Evolutionary conservation across 345 rosid species (phyloP).

Genomic region (Syzygium aqueum): DNA sequence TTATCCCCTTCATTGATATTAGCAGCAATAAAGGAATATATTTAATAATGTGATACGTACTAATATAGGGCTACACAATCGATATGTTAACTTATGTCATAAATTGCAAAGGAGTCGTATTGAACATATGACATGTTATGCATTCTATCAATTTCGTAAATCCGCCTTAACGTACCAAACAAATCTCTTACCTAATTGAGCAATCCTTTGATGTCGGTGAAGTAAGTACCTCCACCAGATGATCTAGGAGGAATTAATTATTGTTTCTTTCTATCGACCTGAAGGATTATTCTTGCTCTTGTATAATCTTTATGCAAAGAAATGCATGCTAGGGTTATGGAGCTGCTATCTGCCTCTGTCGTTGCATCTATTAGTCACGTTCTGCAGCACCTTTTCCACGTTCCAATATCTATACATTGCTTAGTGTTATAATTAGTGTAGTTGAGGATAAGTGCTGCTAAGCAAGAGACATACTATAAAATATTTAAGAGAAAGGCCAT

Average conservation of each 20-base stretch:
- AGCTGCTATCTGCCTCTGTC: background rate
- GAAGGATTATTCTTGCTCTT: background rate
- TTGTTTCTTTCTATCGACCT: background rate
- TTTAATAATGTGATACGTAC: background rate
- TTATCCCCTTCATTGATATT: background rate
- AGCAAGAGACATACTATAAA: background rate
- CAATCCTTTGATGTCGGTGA: background rate
- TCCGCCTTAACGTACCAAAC: too few species aligned
- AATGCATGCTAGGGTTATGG: background rate
- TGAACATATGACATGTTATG: background rate
- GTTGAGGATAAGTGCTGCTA: background rate
- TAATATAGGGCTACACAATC: background rate
- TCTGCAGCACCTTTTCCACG: background rate
- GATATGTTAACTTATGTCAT: background rate
- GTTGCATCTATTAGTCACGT: background rate
- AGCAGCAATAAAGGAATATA: background rate
- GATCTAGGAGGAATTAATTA: background rate
- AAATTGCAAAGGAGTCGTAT: background rate
- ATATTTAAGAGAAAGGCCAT: background rate
- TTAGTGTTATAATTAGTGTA: background rate
- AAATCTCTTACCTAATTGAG: background rate
- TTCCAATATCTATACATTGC: background rate
- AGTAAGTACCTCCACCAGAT: background rate
- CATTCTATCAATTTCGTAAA: background rate
- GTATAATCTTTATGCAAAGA: background rate